Evolutionary conservation across 805 yeast species (phyloP).

Genomic region (Candida boidinii): DNA sequence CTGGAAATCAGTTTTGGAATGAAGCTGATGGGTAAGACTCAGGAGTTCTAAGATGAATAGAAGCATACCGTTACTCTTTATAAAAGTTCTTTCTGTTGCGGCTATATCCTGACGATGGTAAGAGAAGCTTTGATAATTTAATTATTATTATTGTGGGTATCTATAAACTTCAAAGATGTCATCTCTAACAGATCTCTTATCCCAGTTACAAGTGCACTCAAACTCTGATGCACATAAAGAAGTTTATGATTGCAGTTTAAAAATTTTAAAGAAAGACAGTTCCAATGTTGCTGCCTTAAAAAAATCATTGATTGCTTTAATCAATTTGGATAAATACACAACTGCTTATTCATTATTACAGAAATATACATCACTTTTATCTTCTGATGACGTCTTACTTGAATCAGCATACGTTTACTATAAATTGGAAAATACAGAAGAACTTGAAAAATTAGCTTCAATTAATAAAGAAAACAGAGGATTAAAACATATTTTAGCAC

Average conservation of each 20-base stretch:
- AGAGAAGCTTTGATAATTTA: too few relatives aligned
- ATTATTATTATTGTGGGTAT: neutral
- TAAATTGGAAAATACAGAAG: slow-evolving; percentile 30
- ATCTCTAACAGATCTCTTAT: slow-evolving; percentile 24
- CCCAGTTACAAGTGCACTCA: slow-evolving; percentile 27
- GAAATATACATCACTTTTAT: slow-evolving; percentile 10
- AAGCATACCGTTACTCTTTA: too few relatives aligned
- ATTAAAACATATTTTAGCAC: slow-evolving; percentile 42
- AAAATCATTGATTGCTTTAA: slow-evolving; percentile 47
- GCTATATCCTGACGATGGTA: too few relatives aligned
- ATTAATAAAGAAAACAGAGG: slow-evolving; percentile 24
- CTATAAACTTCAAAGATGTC: slow-evolving; percentile 7
- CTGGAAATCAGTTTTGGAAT: too few relatives aligned
- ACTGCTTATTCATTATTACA: slow-evolving; percentile 37
- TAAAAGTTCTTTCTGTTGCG: too few relatives aligned
- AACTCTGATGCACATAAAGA: slow-evolving; percentile 25
- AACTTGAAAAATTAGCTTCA: slow-evolving; percentile 12
- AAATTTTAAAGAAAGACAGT: slow-evolving; percentile 19
- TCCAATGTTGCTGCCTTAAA: slow-evolving; percentile 22
- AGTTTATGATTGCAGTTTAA: slow-evolving; percentile 22
- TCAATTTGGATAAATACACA: slow-evolving; percentile 48
- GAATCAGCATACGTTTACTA: slow-evolving; percentile 56
- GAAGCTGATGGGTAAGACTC: too few relatives aligned
- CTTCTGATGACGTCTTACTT: slow-evolving; percentile 29
- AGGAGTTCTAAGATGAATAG: too few relatives aligned